These are phyloP conservation scores for Phenoliferia sp. DNA, from an alignment of 1,284 basidiomycete genomes.

Conservation along the genomic window DNA sequence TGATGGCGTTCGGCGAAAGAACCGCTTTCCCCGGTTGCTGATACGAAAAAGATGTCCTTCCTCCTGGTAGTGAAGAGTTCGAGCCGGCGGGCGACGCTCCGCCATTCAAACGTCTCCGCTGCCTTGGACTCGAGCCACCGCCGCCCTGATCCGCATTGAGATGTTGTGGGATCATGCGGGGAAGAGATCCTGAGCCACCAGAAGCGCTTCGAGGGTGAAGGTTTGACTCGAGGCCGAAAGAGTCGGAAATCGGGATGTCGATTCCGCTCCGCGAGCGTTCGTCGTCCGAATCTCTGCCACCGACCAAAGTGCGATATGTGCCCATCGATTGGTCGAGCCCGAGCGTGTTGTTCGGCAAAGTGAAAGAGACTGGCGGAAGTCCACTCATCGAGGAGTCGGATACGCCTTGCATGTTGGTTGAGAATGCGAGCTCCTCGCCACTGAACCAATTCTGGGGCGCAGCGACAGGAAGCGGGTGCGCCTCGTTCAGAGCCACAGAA, in stretches of 20 bases:
- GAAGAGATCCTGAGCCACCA: background rate
- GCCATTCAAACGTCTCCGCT: slow-evolving; percentile 15
- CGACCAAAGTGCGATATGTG: background rate
- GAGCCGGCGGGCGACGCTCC: background rate
- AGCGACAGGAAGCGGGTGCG: background rate
- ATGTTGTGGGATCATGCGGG: background rate
- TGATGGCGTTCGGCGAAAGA: slow-evolving; percentile 20
- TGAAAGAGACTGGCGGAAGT: background rate
- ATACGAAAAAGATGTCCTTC: background rate
- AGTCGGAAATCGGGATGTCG: background rate
- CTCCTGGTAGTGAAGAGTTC: background rate
- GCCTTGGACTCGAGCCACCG: slow-evolving; percentile 10
- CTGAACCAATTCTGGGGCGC: slow-evolving; percentile 5
- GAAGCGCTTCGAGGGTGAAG: background rate
- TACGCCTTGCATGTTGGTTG: slow-evolving; percentile 1
- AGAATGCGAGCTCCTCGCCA: slow-evolving; percentile 12
- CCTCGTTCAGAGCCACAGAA: slow-evolving; percentile 4
- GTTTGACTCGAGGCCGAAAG: background rate
- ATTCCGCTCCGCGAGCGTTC: background rate
- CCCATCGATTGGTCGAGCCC: slow-evolving; percentile 4
- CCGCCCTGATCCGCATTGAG: background rate
- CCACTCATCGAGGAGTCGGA: background rate
- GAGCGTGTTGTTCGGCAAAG: background rate
- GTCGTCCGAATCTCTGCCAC: slow-evolving; percentile 4
- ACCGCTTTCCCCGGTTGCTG: background rate